phyloP scores from a whole-genome alignment of 805 yeast genomes.

The Yarrowia hollandica region DNA sequence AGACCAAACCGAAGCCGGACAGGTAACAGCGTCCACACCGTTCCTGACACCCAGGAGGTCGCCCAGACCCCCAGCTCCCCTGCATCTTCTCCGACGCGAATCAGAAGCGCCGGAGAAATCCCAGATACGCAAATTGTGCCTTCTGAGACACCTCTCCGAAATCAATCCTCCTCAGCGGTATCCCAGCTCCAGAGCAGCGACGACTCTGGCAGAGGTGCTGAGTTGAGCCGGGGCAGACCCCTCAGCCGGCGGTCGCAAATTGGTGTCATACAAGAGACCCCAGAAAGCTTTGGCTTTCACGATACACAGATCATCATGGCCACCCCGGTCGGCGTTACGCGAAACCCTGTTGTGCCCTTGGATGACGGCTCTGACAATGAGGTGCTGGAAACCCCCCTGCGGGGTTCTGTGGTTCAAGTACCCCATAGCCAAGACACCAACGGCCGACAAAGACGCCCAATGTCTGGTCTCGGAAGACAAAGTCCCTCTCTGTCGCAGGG shows the following conservation, averaged over 20 bases:
- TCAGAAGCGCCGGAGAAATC: background rate
- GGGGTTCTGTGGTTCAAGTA: background rate
- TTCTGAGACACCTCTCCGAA: background rate
- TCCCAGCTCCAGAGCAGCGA: background rate
- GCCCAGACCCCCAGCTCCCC: background rate
- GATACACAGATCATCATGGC: constrained; percentile 19
- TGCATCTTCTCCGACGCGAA: background rate
- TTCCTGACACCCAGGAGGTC: constrained; percentile 1
- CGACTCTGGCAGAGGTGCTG: background rate
- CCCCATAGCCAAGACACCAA: constrained; percentile 3
- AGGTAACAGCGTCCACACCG: background rate
- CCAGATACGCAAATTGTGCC: constrained; percentile 21
- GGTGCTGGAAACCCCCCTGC: constrained; percentile 10
- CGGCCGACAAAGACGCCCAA: background rate
- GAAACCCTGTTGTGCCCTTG: background rate
- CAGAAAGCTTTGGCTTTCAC: background rate
- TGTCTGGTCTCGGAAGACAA: background rate
- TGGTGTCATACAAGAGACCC: constrained; percentile 8
- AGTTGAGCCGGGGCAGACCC: background rate
- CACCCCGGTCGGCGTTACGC: background rate
- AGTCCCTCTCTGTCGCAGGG: constrained; percentile 7
- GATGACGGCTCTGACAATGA: background rate
- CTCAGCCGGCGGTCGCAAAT: background rate
- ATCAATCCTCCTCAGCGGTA: background rate
- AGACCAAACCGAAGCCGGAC: background rate